phyloP scores from a whole-genome alignment of 2,329 filamentous ascomycete genomes.

The Fusarium pseudograminearum region DNA sequence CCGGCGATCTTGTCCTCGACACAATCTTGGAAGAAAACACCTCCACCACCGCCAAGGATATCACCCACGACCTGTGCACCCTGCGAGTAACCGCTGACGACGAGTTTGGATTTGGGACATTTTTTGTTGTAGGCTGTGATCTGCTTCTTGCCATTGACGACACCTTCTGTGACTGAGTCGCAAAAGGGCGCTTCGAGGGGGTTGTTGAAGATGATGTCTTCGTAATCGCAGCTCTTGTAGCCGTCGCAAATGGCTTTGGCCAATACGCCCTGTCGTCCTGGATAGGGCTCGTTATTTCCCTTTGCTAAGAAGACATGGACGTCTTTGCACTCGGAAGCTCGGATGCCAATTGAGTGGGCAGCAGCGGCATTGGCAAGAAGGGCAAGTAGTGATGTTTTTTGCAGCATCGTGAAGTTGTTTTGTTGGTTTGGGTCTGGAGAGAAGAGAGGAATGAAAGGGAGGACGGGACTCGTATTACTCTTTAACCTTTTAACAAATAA shows the following conservation, averaged over 20 bases:
- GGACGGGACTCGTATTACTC: not conserved
- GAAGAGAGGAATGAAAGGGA: not conserved
- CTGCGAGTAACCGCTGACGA: constrained; percentile 24
- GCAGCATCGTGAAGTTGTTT: constrained; percentile 7
- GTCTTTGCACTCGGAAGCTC: constrained; percentile 18
- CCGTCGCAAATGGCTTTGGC: constrained; percentile 9
- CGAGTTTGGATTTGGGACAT: constrained; percentile 19
- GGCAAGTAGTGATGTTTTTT: not conserved
- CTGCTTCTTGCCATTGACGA: constrained; percentile 23
- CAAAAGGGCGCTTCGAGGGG: constrained; percentile 11
- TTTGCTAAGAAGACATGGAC: constrained; percentile 26
- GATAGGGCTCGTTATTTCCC: constrained; percentile 23
- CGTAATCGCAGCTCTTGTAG: constrained; percentile 24
- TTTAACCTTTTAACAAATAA: not conserved
- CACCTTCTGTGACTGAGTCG: constrained; percentile 19
- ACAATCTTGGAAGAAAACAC: constrained; percentile 23
- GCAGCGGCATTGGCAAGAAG: constrained; percentile 1
- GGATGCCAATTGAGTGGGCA: not conserved
- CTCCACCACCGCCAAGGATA: constrained; percentile 25
- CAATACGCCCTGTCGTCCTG: constrained; percentile 22
- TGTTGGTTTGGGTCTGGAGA: not conserved
- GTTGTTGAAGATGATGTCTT: constrained; percentile 22
- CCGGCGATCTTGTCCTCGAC: constrained; percentile 12
- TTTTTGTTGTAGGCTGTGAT: constrained; percentile 26
- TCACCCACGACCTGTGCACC: constrained; percentile 21